Base-by-base conservation (phyloP, 306 rosid genomes). In the Cajanus cajan region DNA sequence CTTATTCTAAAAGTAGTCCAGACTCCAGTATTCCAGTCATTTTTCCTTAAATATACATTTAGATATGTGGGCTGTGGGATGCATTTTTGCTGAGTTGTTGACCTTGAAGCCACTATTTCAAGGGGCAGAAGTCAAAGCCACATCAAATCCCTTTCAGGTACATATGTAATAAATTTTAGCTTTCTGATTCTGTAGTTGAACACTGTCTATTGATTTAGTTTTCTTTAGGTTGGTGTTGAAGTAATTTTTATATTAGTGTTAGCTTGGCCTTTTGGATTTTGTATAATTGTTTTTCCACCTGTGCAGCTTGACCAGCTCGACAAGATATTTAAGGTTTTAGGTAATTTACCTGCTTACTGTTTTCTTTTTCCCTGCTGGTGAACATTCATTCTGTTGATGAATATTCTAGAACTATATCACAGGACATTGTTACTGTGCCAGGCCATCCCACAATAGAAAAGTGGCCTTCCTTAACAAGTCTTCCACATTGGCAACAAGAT, bases 1-100 rank as follows among this genome's bases (percentile, higher is more conserved):
- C 25, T 28, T 11, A 31, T 59, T 54, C 31, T 57, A 48, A 61
- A 58, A 66, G 16, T 55, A 36, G 57, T 22, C 70, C 16, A 51
- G 43, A 36, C 45, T 22, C 70, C 16, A 51, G 43, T 43, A 31
- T 19, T 4, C 6, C 11, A 12, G 39, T 31, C 37, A 21, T 86
- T 39, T 64, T 57, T 67, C 82, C 89, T 86, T 85, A 59, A 77
- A 66, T 54, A 52, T 43, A 71, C 52, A 81, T 59, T 64, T 80
- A 92, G 97, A 92, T 84, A 92, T 89, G 95, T 92, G 97, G 97
- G 97, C 97, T 58, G 96, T 92, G 82, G 97, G 97, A 71, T 92
- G 97, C 87, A 92, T 92, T 73, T 92, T 92, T 86, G 97, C 97
- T 3, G 97, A 92, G 89, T 90, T 92, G 79, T 83, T 92, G 86